Evolutionary conservation across 2,329 filamentous ascomycete species (phyloP), one percentile per base, ranked within the genome.

Genomic region (Shiraia bambusicola): DNA sequence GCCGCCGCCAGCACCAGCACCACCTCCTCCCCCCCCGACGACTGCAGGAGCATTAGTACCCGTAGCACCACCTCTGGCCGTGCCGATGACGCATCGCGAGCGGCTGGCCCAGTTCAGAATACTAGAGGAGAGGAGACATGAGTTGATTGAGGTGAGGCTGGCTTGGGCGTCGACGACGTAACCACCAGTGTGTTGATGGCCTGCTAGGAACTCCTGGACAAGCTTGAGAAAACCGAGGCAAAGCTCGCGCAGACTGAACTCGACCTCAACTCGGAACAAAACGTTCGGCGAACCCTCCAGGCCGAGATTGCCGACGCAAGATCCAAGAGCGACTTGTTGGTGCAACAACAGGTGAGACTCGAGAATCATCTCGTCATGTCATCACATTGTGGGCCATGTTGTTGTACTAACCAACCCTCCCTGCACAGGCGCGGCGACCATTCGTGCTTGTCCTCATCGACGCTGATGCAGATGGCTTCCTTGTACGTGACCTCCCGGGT

Each of bases 381-480:
- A n/a, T n/a, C n/a, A n/a, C n/a, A n/a, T n/a, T n/a, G n/a, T n/a
- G n/a, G n/a, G n/a, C n/a, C n/a, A n/a, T n/a, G n/a, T n/a, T n/a
- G n/a, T n/a, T n/a, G n/a, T n/a, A n/a, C n/a, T n/a, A n/a, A n/a
- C n/a, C n/a, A n/a, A n/a, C n/a, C n/a, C n/a, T n/a, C n/a, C n/a
- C n/a, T n/a, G n/a, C n/a, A n/a, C 43, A 65, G 60, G 52, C 63
- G 39, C 54, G 56, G 41, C 54, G 65, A 28, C 65, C 65, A 15
- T 69, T 67, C 24, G 65, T 56, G 9, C 44, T 69, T 6, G 61
- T 67, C 1, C 61, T 69, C 7, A 59, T 69, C n/a, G 65, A 69
- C 28, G 63, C 64, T 15, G 65, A 67, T 48, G 61, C 63, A 4
- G 65, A 69, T 13, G 65, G 64, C 6, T 69, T 67, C 37, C 38